These are phyloP conservation scores for Hericium alpestre DNA, from an alignment of 768 basidiomycete species.

Conservation along the genomic window DNA sequence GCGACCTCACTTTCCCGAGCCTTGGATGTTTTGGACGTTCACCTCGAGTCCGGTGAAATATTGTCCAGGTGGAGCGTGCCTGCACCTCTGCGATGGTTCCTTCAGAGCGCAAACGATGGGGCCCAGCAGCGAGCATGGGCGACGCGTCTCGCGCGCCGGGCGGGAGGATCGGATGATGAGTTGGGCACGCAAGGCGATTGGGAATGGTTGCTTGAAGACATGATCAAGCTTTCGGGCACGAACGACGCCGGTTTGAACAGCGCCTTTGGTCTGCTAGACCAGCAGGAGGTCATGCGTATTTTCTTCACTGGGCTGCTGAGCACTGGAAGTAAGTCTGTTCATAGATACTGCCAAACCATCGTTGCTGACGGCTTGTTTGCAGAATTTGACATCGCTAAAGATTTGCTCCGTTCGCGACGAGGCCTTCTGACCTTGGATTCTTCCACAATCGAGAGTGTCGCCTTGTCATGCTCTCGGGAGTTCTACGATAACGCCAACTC, in stretches of 20 bases:
- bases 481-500: conserved; percentile 91
- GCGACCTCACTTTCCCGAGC: conserved; percentile 65
- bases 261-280: conserved; percentile 69
- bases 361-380: conserved; percentile 5
- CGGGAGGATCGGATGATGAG: conserved; percentile 43
- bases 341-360: not conserved
- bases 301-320: conserved; percentile 82
- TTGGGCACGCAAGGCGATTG: conserved; percentile 64
- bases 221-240: conserved; percentile 65
- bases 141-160: conserved; percentile 69
- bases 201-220: conserved; percentile 83
- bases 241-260: conserved; percentile 56
- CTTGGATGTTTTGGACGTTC: conserved; percentile 87
- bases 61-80: conserved; percentile 80
- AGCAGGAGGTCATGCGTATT: conserved; percentile 65
- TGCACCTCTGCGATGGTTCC: conserved; percentile 81
- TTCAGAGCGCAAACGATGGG: conserved; percentile 59
- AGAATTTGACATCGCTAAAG: conserved; percentile 64
- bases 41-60: conserved; percentile 89
- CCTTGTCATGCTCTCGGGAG: conserved; percentile 72
- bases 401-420: conserved; percentile 41
- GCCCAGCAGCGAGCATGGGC: conserved; percentile 77
- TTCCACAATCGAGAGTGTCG: conserved; percentile 60
- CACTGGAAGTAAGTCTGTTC: conserved; percentile 67
- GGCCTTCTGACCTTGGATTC: conserved; percentile 37